Base-by-base conservation (phyloP, 2,329 filamentous ascomycete species). In the Ilyonectria destructans region DNA sequence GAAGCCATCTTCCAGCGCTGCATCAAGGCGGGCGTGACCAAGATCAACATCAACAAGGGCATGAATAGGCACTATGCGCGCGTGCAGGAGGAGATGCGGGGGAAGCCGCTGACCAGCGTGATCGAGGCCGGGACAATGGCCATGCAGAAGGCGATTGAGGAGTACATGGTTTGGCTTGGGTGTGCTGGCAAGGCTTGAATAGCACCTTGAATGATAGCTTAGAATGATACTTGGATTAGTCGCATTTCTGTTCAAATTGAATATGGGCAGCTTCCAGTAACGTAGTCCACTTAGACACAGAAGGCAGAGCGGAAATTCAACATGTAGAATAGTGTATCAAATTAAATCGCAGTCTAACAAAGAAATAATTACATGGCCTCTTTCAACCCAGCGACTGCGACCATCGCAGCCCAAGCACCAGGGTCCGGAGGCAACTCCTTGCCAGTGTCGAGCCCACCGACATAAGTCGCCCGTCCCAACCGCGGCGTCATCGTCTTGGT, bases 371-470 rank as follows among this genome's bases (percentile, higher is more conserved):
- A 59, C 62, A 66, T 45, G 15, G 45, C 59, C 23, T 65, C 19
- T 29, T 45, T 62, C 52, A 66, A 49, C 13, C 63, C 63, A 21
- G 46, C 52, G 49, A 87, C 83, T 2, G 82, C 86, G 17, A 88
- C 85, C 85, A 90, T 90, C 26, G 91, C 85, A n/a, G 90, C 91
- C 84, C 91, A 90, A 5, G 91, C 91, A 33, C 91, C 91, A 0
- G 91, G 91, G 77, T 93, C 91, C 4, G 91, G 91, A 5, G 92
- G 89, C 62, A 87, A 69, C 51, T 85, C 85, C 59, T 80, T 80
- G 61, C 83, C 84, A 66, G 87, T 83, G 63, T 84, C 87, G 49
- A 86, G 19, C 2, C 51, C 86, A 1, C 87, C 90, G 4, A 93
- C 88, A 73, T 93, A 93, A 0, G 91, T 91, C 12, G 91, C 91